A percentile compares a stretch with the other conserved stretches of the same genome.
These are phyloP conservation scores for Kazachstania sp. DNA, from an alignment of 1,139 yeast species.

Conservation along the genomic window DNA sequence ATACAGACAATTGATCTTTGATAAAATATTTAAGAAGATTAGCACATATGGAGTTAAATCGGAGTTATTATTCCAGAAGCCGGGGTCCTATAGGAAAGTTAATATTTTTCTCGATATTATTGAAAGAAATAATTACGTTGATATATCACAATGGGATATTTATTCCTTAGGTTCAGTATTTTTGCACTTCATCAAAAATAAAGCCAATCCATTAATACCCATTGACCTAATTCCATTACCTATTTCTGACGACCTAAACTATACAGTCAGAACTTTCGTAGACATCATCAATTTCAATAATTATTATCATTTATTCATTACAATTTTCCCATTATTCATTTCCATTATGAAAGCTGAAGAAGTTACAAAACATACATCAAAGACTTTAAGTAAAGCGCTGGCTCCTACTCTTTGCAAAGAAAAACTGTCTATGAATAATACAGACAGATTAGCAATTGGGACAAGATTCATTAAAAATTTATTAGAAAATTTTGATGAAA, in stretches of 20 bases:
- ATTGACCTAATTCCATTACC: slow-evolving; percentile 40
- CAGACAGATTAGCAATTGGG: slow-evolving; percentile 41
- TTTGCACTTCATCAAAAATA: slow-evolving; percentile 40
- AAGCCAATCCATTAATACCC: slow-evolving; percentile 41
- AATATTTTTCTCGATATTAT: slow-evolving; percentile 46
- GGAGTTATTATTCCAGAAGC: slow-evolving; percentile 47
- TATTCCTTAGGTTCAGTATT: slow-evolving; percentile 50
- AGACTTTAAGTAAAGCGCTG: slow-evolving; percentile 41
- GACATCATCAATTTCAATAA: slow-evolving; percentile 29
- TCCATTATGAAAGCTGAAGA: slow-evolving; percentile 31
- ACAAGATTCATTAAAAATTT: slow-evolving; percentile 44
- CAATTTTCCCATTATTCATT: slow-evolving; percentile 37
- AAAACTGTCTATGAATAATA: slow-evolving; percentile 37
- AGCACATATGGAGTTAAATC: slow-evolving; percentile 37
- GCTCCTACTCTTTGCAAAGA: slow-evolving; percentile 48
- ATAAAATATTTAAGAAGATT: slow-evolving; percentile 42
- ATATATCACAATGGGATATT: slow-evolving; percentile 54
- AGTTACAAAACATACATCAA: slow-evolving; percentile 40
- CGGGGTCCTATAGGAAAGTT: slow-evolving; percentile 47
- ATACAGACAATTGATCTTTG: slow-evolving; percentile 33
- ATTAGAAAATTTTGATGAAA: slow-evolving; percentile 38
- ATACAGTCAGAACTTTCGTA: slow-evolving; percentile 34
- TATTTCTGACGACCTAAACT: slow-evolving; percentile 39
- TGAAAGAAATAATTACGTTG: slow-evolving; percentile 45
- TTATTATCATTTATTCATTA: slow-evolving; percentile 32